Evolutionary conservation across 768 basidiomycete genomes (phyloP).

Genomic region (Agrocybe pediades): DNA sequence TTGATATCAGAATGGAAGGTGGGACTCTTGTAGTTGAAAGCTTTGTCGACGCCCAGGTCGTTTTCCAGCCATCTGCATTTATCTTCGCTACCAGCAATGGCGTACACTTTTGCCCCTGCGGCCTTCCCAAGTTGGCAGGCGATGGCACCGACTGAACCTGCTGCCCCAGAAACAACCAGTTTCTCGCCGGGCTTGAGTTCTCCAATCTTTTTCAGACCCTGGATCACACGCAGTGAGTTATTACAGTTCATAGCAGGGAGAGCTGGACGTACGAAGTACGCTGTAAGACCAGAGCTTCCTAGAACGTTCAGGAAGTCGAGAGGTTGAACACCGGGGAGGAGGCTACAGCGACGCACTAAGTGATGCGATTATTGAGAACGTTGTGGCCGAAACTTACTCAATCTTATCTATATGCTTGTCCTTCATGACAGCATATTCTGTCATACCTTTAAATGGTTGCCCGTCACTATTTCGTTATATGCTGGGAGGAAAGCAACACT

Average conservation of each 20-base stretch:
- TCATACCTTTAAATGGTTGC: conserved; percentile 60
- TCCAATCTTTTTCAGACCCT: conserved; percentile 86
- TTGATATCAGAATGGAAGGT: conserved; percentile 76
- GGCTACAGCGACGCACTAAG: conserved; percentile 31
- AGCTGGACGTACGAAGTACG: conserved; percentile 71
- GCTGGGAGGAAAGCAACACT: conserved; percentile 19
- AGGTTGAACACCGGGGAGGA: conserved; percentile 58
- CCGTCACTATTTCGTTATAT: background rate
- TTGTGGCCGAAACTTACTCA: conserved; percentile 43
- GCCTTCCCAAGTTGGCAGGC: conserved; percentile 85
- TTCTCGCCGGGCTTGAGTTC: conserved; percentile 83
- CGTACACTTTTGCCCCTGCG: conserved; percentile 80
- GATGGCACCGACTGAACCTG: conserved; percentile 85
- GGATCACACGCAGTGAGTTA: background rate
- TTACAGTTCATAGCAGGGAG: background rate
- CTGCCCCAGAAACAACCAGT: conserved; percentile 86
- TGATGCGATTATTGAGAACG: background rate
- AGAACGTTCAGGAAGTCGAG: conserved; percentile 84
- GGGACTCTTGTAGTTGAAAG: conserved; percentile 84
- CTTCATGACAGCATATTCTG: conserved; percentile 67
- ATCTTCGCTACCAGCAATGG: conserved; percentile 80
- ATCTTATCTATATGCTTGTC: conserved; percentile 54
- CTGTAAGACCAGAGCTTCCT: conserved; percentile 80
- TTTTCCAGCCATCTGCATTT: conserved; percentile 88
- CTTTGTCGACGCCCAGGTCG: conserved; percentile 81